These are phyloP conservation scores for Isoetes engelmannii DNA, from an alignment of 83 land plant species.

Conservation along the genomic window DNA sequence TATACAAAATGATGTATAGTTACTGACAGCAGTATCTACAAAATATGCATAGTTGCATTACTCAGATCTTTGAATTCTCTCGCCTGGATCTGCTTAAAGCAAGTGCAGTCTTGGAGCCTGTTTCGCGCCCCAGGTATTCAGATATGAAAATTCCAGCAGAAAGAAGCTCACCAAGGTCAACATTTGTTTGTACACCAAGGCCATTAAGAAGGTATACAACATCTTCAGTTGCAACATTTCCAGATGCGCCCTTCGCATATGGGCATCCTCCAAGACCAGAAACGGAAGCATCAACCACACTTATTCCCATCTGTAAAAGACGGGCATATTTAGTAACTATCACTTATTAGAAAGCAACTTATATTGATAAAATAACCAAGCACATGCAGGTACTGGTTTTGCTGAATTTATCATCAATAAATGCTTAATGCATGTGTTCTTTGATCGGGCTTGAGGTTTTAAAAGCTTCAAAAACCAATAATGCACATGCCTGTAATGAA, in stretches of 20 bases:
- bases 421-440: too few species aligned
- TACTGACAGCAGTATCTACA: too few species aligned
- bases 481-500: conserved; percentile 6
- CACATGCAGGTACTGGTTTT: too few species aligned
- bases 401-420: too few species aligned
- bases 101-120: conserved; percentile 13
- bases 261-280: conserved; percentile 15
- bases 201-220: conserved; percentile 11
- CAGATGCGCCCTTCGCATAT: conserved; percentile 16
- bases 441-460: too few species aligned
- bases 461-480: not conserved
- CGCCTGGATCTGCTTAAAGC: conserved; percentile 3
- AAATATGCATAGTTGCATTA: too few species aligned
- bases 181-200: conserved; percentile 1
- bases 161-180: conserved; percentile 6
- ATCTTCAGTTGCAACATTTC: conserved; percentile 15
- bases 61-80: conserved; percentile 3
- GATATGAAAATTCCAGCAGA: conserved; percentile 11
- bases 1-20: too few species aligned
- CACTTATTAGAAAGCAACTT: too few species aligned
- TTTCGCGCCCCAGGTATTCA: conserved; percentile 9
- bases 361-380: too few species aligned
- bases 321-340: too few species aligned
- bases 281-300: conserved; percentile 10
- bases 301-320: conserved; percentile 11